These are phyloP conservation scores for Apiospora arundinis DNA, from an alignment of 2,329 filamentous ascomycete genomes.

Conservation along the genomic window DNA sequence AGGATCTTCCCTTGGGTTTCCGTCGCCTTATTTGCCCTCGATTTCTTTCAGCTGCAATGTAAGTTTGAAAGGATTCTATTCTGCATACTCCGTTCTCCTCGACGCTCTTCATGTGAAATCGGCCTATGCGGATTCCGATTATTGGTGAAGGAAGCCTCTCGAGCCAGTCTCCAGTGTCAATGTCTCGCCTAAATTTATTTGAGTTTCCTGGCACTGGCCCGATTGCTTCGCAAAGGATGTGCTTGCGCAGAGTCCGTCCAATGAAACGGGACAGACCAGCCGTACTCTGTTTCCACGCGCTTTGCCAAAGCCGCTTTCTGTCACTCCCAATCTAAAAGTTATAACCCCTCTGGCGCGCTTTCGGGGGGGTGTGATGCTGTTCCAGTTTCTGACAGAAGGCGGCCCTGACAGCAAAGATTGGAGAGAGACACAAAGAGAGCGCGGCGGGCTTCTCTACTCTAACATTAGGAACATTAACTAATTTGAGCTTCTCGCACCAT, in stretches of 20 bases:
- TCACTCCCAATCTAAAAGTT: slow-evolving; percentile 1
- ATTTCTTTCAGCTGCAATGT: slow-evolving; percentile 5
- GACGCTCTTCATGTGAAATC: slow-evolving; percentile 6
- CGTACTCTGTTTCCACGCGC: slow-evolving; percentile 4
- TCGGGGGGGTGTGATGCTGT: not conserved
- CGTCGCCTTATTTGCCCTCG: not conserved
- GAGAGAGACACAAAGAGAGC: not conserved
- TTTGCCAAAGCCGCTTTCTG: not conserved
- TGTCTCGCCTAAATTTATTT: slow-evolving; percentile 17
- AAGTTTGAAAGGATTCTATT: not conserved
- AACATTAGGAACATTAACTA: slow-evolving; percentile 26
- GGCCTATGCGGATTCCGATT: not conserved
- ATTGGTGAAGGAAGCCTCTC: not conserved
- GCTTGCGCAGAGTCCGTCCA: slow-evolving; percentile 7
- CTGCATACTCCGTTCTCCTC: not conserved
- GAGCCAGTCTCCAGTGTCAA: not conserved
- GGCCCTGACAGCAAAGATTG: not conserved
- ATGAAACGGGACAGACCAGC: not conserved
- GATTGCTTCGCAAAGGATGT: slow-evolving; percentile 2
- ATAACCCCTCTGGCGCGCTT: not conserved
- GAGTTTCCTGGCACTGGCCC: slow-evolving; percentile 11
- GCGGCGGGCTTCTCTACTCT: not conserved
- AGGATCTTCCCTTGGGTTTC: not conserved
- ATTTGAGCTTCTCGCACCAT: slow-evolving; percentile 38
- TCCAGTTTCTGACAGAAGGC: not conserved